A percentile compares a stretch with the other conserved stretches of the same genome.
These are phyloP conservation scores for Raddia guianensis DNA, from an alignment of 176 grass and related monocot genomes.

Conservation along the genomic window DNA sequence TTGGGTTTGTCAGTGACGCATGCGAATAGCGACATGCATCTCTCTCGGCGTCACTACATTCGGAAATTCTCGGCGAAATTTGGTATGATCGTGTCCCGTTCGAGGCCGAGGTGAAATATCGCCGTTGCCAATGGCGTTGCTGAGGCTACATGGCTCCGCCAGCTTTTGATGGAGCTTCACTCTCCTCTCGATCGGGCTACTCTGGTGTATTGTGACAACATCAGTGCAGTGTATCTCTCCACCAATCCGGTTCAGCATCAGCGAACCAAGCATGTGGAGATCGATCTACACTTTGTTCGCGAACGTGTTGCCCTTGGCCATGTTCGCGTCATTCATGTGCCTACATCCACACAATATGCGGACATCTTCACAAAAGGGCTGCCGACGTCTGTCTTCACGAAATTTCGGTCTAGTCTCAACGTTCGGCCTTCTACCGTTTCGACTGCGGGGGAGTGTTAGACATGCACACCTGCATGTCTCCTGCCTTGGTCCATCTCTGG, in stretches of 20 bases:
- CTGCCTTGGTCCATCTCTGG: too few species aligned
- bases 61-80: background rate
- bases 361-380: background rate
- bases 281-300: background rate
- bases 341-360: background rate
- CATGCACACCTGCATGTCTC: too few species aligned
- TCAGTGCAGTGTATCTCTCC: background rate
- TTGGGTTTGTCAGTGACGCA: too few species aligned
- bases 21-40: too few species aligned
- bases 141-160: background rate
- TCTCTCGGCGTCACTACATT: too few species aligned
- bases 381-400: background rate
- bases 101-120: background rate
- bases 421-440: too few species aligned
- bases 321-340: background rate
- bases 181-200: background rate
- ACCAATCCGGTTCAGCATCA: background rate
- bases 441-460: too few species aligned
- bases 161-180: background rate
- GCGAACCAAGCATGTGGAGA: background rate
- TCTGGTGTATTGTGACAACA: background rate
- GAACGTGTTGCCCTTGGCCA: background rate
- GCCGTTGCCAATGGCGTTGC: background rate
- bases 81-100: background rate
- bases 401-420: too few species aligned